phyloP scores from a whole-genome alignment of 345 rosid species.

The Camelina sativa region DNA sequence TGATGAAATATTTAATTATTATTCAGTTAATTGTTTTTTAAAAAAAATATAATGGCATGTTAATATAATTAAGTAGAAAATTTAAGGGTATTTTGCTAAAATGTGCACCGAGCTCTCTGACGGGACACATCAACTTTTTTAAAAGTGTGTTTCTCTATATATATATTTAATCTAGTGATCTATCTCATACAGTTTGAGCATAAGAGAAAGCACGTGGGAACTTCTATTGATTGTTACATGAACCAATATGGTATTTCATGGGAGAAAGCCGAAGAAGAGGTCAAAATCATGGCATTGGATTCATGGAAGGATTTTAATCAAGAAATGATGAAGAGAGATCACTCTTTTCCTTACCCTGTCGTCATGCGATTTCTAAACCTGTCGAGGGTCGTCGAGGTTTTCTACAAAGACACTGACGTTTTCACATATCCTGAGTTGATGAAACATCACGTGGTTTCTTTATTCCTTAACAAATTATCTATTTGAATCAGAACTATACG shows the following conservation, averaged over 20 bases:
- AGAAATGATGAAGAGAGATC: conserved; percentile 24
- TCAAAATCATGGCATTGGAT: neutral
- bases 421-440: neutral
- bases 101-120: too few species aligned
- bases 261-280: conserved; percentile 23
- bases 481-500: neutral
- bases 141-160: too few species aligned
- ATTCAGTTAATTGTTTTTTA: too few species aligned
- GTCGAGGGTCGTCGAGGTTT: conserved; percentile 30
- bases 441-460: neutral
- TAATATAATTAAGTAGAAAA: too few species aligned
- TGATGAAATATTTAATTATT: too few species aligned
- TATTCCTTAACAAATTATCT: neutral
- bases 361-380: conserved; percentile 15
- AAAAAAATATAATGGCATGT: too few species aligned
- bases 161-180: too few species aligned
- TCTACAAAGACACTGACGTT: conserved; percentile 15
- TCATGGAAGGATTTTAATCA: conserved; percentile 30
- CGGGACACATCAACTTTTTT: too few species aligned
- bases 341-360: neutral
- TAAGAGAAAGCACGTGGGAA: neutral
- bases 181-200: too few species aligned
- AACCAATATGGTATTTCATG: conserved; percentile 18
- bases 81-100: too few species aligned
- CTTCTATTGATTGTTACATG: conserved; percentile 27